A percentile compares a stretch with the other conserved stretches of the same genome.
Evolutionary conservation across 305 asterid species (phyloP).

Genomic region (Fraxinus angustifolia): DNA sequence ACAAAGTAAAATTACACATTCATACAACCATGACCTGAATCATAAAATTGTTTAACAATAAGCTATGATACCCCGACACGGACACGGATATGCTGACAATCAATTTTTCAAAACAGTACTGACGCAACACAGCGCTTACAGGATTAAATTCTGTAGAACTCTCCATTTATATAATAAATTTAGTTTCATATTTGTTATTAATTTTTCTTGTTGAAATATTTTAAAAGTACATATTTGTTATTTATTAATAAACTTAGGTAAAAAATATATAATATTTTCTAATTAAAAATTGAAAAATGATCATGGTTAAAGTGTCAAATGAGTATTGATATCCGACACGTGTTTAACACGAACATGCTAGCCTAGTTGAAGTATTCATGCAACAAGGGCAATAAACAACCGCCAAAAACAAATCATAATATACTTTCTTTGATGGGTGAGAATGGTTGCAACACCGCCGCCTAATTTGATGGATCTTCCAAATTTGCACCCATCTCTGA

Average conservation of each 20-base stretch:
- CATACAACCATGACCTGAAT: background rate
- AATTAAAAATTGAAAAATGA: background rate
- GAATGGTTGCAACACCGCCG: background rate
- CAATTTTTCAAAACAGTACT: no score
- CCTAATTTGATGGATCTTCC: background rate
- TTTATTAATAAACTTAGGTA: background rate
- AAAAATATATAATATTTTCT: background rate
- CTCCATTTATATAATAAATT: background rate
- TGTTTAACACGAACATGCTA: background rate
- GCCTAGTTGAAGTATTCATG: background rate
- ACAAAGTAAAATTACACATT: background rate
- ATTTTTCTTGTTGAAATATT: background rate
- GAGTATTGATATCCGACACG: background rate
- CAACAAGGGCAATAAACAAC: background rate
- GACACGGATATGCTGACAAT: no score
- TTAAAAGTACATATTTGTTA: background rate
- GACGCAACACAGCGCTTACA: background rate
- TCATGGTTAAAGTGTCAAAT: background rate
- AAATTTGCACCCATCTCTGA: background rate
- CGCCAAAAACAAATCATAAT: background rate
- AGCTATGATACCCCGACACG: background rate
- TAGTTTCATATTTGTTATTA: no score
- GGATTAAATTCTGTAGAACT: background rate
- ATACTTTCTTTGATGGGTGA: background rate
- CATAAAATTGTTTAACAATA: background rate